These are phyloP conservation scores for Quercus parvula DNA, from an alignment of 306 rosid genomes.

Conservation along the genomic window DNA sequence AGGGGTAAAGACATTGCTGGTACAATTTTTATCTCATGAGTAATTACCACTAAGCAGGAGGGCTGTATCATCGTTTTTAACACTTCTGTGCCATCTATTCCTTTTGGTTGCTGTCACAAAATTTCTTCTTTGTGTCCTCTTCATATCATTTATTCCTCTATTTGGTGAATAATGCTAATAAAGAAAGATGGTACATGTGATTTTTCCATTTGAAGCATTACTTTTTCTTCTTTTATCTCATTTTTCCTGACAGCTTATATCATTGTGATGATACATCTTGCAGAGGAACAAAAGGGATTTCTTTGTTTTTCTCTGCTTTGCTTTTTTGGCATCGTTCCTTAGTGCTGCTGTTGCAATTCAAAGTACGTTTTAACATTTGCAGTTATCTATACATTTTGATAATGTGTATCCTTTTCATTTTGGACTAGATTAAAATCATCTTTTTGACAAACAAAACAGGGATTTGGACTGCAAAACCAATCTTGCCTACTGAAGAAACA, in stretches of 20 bases:
- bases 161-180: neutral
- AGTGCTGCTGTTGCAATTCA: constrained; percentile 53
- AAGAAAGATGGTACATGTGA: neutral
- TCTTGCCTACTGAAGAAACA: constrained; percentile 50
- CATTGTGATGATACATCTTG: constrained; percentile 42
- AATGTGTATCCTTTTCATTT: constrained; percentile 3
- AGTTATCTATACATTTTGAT: constrained; percentile 18
- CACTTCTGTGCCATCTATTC: neutral
- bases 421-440: constrained; percentile 23
- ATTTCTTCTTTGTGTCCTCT: neutral
- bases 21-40: neutral
- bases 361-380: constrained; percentile 51
- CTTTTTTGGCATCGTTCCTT: constrained; percentile 48
- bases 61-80: neutral
- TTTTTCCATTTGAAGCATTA: constrained; percentile 1
- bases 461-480: constrained; percentile 49
- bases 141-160: neutral
- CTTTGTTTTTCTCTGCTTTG: constrained; percentile 72
- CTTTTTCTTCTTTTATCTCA: neutral
- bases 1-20: neutral
- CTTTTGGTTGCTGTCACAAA: neutral
- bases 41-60: neutral
- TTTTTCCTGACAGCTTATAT: constrained; percentile 18
- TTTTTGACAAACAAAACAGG: constrained; percentile 48
- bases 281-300: constrained; percentile 95